Percentiles rank a stretch among this genome's conserved stretches.
phyloP scores from a whole-genome alignment of 192 early-diverging fungal genomes.

The Spinellus fusiger region DNA sequence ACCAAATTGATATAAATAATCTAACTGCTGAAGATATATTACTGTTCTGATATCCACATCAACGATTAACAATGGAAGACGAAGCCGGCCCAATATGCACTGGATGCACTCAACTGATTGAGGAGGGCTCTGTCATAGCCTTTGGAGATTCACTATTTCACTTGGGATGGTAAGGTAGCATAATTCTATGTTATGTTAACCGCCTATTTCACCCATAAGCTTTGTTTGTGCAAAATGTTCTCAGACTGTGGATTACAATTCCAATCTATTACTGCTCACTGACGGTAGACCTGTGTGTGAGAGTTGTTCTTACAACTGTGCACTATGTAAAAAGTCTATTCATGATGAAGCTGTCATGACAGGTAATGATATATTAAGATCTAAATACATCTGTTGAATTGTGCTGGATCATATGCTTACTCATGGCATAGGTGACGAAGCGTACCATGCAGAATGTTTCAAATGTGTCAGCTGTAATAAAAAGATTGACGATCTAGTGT shows the following conservation, averaged over 20 bases:
- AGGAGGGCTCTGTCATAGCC: slow-evolving; percentile 71
- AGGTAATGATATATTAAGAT: slow-evolving; percentile 34
- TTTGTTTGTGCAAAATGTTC: slow-evolving; percentile 75
- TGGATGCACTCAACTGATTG: slow-evolving; percentile 62
- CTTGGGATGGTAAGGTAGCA: slow-evolving; percentile 63
- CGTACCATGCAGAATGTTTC: slow-evolving; percentile 80
- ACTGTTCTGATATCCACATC: not conserved
- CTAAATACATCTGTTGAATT: not conserved
- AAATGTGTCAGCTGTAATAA: slow-evolving; percentile 66
- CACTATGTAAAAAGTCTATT: slow-evolving; percentile 65
- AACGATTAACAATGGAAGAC: slow-evolving; percentile 19
- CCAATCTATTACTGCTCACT: slow-evolving; percentile 67
- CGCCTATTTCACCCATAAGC: slow-evolving; percentile 28
- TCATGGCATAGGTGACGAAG: slow-evolving; percentile 51
- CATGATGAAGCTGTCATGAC: slow-evolving; percentile 83
- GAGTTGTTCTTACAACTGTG: slow-evolving; percentile 75
- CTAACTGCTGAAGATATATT: not conserved
- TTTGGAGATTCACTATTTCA: slow-evolving; percentile 81
- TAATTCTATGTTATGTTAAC: slow-evolving; percentile 13
- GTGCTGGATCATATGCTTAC: not conserved
- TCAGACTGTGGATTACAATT: slow-evolving; percentile 67
- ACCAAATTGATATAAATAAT: not conserved
- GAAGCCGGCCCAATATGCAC: slow-evolving; percentile 50
- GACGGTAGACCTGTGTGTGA: slow-evolving; percentile 82
- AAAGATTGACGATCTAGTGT: slow-evolving; percentile 71